Evolutionary conservation across 257 asterid species (phyloP), one percentile per base, ranked within the genome.

Genomic region (Nicotiana benthamiana): DNA sequence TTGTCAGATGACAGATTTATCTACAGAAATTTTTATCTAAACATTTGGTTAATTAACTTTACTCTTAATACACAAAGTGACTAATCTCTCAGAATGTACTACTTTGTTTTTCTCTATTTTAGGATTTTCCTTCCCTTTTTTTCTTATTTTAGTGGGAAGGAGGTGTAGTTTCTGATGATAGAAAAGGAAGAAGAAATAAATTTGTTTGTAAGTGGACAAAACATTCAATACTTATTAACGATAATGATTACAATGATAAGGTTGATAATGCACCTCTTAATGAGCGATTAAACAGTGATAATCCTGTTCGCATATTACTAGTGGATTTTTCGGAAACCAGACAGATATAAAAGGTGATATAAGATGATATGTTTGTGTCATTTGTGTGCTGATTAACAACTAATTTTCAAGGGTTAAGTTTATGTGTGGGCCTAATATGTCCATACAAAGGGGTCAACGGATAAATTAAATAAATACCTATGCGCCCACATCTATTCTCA

Each of bases 301-400:
- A 46, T 46, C 22, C 20, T 46, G 77, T 72, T 6, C 36, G 36
- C 17, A 72, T 72, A 46, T 72, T 72, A 72, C 24, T 46, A 46
- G 77, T 72, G 3, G 60, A 46, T 43, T 46, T 12, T 34, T 72
- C 60, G 8, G 20, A 72, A 13, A 68, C 32, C 57, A 68, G 77
- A 68, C 77, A 68, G 12, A 40, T 22, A 68, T 32, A 18, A 43
- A 72, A 24, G 48, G 36, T 24, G n/a, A 70, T 43, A 12, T 43
- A 12, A 70, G 77, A 70, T 46, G 77, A 6, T 72, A 46, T 70
- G 77, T 20, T 72, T 46, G 36, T 46, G 60, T 13, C 77, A 46
- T 43, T 43, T 72, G 36, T 46, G 77, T 46, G 77, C 77, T 46
- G 13, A 72, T 72, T 72, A 72, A 72, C 77, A 72, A 72, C 77